Percentiles rank a stretch among this genome's conserved stretches.
These are phyloP conservation scores for Adansonia madagascariensis DNA, from an alignment of 441 rosid species.

Conservation along the genomic window DNA sequence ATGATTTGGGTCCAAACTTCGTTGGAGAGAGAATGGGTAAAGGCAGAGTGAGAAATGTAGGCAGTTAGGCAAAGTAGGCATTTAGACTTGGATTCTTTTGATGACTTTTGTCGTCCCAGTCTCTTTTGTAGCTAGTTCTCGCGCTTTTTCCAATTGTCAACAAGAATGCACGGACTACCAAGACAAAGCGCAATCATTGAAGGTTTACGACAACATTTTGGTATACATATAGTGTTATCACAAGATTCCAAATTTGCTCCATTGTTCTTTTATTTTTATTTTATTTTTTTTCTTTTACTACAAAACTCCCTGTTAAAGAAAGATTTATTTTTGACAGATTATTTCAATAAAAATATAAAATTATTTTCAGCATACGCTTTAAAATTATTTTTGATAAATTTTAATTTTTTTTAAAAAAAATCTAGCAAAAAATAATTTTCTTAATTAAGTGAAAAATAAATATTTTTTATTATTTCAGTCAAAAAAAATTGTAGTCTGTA, in stretches of 20 bases:
- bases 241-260: background rate
- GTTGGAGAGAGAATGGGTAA: constrained; percentile 17
- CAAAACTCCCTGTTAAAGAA: no score
- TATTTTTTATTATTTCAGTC: no score
- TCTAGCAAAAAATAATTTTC: no score
- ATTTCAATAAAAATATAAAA: no score
- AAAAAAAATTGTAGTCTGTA: no score
- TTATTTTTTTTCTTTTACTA: no score
- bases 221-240: background rate
- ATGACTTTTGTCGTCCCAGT: constrained; percentile 24
- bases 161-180: background rate
- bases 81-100: constrained; percentile 26
- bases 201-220: background rate
- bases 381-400: no score
- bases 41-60: background rate
- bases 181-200: background rate
- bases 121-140: background rate
- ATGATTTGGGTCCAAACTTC: constrained; percentile 34
- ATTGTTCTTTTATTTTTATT: no score
- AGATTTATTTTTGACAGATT: no score
- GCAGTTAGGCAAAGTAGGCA: constrained; percentile 17
- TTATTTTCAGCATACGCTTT: no score
- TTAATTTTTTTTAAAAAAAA: no score
- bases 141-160: background rate
- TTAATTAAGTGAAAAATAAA: no score